phyloP scores from a whole-genome alignment of 139 green algal genomes.

The Chlorella vulgaris region DNA sequence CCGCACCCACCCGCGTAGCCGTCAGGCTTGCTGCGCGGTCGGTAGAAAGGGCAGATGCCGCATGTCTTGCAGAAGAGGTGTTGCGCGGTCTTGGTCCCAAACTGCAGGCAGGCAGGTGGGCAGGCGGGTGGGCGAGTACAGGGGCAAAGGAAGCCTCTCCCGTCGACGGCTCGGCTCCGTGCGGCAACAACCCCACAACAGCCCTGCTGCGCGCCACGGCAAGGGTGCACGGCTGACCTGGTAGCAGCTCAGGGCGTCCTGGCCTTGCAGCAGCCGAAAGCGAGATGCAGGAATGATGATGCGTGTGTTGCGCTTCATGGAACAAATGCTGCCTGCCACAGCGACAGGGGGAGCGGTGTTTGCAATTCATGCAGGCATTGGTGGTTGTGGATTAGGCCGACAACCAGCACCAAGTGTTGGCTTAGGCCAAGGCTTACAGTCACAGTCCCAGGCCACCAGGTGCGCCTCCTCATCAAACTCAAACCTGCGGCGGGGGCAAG shows the following conservation, averaged over 20 bases:
- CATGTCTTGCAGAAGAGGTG: slow-evolving; percentile 61
- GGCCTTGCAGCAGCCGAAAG: slow-evolving; percentile 49
- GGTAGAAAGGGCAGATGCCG: slow-evolving; percentile 51
- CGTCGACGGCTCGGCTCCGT: no score
- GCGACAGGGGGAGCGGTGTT: no score
- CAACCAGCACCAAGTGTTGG: no score
- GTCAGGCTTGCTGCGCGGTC: slow-evolving; percentile 50
- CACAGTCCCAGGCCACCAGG: slow-evolving; percentile 53
- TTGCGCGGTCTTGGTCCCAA: slow-evolving; percentile 48
- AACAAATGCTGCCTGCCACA: slow-evolving; percentile 55
- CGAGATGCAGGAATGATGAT: slow-evolving; percentile 41
- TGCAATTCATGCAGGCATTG: no score
- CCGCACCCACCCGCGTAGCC: not conserved
- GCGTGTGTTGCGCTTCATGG: slow-evolving; percentile 61
- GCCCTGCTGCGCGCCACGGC: no score
- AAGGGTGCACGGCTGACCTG: slow-evolving; percentile 34
- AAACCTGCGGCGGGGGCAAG: slow-evolving; percentile 17
- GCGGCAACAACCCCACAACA: no score
- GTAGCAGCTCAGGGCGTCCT: slow-evolving; percentile 46
- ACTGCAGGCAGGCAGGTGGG: slow-evolving; percentile 50
- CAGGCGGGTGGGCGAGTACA: no score
- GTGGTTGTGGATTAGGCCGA: no score
- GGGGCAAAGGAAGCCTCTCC: no score
- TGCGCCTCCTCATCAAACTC: slow-evolving; percentile 42
- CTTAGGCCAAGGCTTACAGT: no score